phyloP scores from a whole-genome alignment of 352 stramenopile species.

The Globisporangium polare region DNA sequence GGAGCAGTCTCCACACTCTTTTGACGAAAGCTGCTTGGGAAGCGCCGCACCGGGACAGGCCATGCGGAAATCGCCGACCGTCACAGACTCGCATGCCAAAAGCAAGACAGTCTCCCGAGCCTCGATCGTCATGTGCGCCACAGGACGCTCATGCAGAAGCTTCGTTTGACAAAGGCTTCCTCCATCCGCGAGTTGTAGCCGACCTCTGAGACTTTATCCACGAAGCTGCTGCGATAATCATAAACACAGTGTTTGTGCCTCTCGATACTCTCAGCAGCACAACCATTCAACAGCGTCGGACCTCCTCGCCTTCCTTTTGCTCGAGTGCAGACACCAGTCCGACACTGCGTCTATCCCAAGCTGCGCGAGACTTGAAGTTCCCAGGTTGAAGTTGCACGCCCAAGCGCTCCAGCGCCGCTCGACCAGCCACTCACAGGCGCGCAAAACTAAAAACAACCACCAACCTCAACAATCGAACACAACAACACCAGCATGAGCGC shows the following conservation, averaged over 20 bases:
- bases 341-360: not conserved
- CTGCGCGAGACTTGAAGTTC: slow-evolving; percentile 3
- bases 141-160: not conserved
- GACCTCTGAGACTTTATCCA: not conserved
- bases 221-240: not conserved
- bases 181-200: no score
- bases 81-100: not conserved
- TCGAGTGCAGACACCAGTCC: no score
- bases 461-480: not conserved
- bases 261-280: no score
- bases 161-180: no score
- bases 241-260: not conserved
- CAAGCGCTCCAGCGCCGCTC: not conserved
- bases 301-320: no score
- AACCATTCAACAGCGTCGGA: no score
- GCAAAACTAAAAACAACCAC: slow-evolving; percentile 11
- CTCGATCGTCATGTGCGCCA: not conserved
- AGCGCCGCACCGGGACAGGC: not conserved
- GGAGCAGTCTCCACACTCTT: not conserved
- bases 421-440: slow-evolving; percentile 8
- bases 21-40: not conserved
- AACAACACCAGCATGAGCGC: not conserved
- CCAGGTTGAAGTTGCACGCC: slow-evolving; percentile 9
- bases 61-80: not conserved
- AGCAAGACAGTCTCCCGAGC: not conserved